These are phyloP conservation scores for Funneliformis caledonium DNA, from an alignment of 371 early-diverging fungal genomes.

Conservation along the genomic window DNA sequence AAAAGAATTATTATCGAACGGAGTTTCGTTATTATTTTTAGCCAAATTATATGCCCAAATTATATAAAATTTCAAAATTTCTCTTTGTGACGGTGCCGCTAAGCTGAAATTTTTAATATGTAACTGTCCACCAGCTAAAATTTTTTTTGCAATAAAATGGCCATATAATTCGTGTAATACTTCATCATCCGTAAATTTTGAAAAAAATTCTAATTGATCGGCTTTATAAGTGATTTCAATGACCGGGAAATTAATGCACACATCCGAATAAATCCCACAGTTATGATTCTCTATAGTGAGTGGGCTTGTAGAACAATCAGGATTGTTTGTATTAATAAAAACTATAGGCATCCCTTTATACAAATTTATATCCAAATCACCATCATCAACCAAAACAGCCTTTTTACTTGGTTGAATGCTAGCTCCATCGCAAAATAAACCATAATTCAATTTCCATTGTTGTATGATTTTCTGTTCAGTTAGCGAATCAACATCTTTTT, in stretches of 20 bases:
- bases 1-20: background rate
- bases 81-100: background rate
- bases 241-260: background rate
- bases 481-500: background rate
- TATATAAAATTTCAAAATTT: background rate
- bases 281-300: background rate
- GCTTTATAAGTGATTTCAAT: background rate
- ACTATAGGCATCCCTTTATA: background rate
- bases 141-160: background rate
- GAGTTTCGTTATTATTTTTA: background rate
- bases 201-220: background rate
- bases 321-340: background rate
- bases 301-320: background rate
- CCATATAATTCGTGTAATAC: background rate
- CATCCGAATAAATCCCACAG: background rate
- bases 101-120: background rate
- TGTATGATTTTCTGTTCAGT: background rate
- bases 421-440: background rate
- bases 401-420: background rate
- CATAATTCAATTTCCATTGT: background rate
- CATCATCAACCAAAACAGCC: background rate
- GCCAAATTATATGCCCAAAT: background rate
- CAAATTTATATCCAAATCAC: background rate
- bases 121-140: background rate
- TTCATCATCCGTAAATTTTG: background rate